Conservation (phyloP, 192 early-diverging fungal genomes). For the Dissophora ornata region DNA sequence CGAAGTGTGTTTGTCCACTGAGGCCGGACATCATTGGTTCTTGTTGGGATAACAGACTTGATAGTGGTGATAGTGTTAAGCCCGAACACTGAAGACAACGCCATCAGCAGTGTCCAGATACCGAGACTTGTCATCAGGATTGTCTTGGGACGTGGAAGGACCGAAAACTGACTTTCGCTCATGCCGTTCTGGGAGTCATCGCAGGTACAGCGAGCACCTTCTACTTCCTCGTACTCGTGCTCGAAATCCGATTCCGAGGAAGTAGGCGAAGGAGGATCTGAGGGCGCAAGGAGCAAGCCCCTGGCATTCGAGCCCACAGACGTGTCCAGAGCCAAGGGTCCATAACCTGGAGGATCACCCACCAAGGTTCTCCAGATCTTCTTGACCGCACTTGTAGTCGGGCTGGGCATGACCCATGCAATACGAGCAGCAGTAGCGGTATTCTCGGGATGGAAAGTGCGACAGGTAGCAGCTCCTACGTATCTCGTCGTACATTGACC, state of each 20-base stretch:
- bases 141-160: slow-evolving; percentile 22
- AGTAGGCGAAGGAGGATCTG: not conserved
- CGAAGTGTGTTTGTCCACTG: not conserved
- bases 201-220: not conserved
- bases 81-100: slow-evolving; percentile 25
- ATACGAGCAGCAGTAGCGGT: not conserved
- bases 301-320: not conserved
- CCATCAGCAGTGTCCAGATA: slow-evolving; percentile 36
- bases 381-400: slow-evolving; percentile 8
- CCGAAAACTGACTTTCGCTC: not conserved
- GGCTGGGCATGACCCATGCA: not conserved
- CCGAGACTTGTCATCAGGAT: slow-evolving; percentile 36
- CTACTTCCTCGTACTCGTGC: not conserved
- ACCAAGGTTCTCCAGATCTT: not conserved
- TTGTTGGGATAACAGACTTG: not conserved
- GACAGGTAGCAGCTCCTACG: not conserved
- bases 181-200: not conserved
- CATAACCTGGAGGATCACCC: slow-evolving; percentile 19
- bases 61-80: slow-evolving; percentile 20
- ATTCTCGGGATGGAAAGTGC: no score
- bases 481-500: not conserved
- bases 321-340: slow-evolving; percentile 9
- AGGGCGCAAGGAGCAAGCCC: not conserved
- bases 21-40: not conserved
- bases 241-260: not conserved